Base-by-base conservation (phyloP, 306 rosid genomes). In the Cucumis melo region DNA sequence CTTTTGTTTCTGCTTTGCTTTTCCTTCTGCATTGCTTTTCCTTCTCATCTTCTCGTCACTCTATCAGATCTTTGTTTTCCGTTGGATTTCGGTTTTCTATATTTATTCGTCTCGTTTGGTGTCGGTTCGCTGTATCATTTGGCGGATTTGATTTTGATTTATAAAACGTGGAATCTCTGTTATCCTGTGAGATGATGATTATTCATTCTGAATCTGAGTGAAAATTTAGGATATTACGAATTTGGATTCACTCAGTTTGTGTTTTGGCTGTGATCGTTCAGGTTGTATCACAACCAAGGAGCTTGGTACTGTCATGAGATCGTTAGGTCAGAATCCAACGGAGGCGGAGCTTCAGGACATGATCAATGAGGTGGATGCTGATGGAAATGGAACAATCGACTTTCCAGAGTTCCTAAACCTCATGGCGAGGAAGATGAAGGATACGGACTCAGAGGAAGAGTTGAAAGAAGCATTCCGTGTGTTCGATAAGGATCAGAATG, bases 271-370 rank as follows among this genome's bases (percentile, higher is more conserved):
- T 51, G 60, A 38, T 68, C 8, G 24, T 76, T 13, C 82, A 91
- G 97, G 97, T 53, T 89, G 92, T 81, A 91, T 91, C 81, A 91
- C 97, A 23, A 91, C 97, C 57, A 91, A 91, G 91, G 97, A 91
- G 87, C 95, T 91, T 15, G 95, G 97, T 48, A 91, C 97, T 21
- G 95, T 91, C 20, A 91, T 91, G 97, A 79, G 97, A 74, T 91
- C 97, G 10, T 84, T 91, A 64, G 97, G 97, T 51, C 97, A 91
- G 85, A 91, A 91, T 80, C 97, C 97, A 53, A 91, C 97, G 0
- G 97, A 91, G 79, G 97, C 97, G 36, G 97, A 91, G 84, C 94
- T 91, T 19, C 97, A 91, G 81, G 97, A 91, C 87, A 91, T 91
- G 97, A 89, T 91, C 55, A 91, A 88, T 41, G 97, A 91, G 44